Percentiles rank a stretch among this genome's conserved stretches.
Conservation (phyloP, 2,329 filamentous ascomycete genomes). For the Scolecobasidium constrictum region DNA sequence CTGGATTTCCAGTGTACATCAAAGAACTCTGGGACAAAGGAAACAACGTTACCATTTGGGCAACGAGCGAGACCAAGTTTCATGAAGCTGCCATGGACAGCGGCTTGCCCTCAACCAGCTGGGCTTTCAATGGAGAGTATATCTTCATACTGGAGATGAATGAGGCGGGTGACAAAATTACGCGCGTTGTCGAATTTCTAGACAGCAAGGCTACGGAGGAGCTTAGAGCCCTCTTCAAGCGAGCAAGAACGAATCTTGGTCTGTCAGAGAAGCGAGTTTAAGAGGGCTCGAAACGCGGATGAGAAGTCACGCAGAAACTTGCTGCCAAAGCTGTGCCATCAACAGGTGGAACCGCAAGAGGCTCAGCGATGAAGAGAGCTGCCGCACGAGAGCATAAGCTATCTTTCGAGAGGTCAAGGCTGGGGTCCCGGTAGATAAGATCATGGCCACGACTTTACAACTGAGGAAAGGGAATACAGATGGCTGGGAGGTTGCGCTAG, state of each 20-base stretch:
- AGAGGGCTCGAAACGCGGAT: too few species aligned
- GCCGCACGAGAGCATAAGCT: too few species aligned
- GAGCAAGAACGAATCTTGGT: background rate
- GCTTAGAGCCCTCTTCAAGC: background rate
- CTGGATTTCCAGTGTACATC: background rate
- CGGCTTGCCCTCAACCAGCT: slow-evolving; percentile 14
- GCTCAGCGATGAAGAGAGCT: too few species aligned
- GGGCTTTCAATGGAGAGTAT: slow-evolving; percentile 22
- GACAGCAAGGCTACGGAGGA: slow-evolving; percentile 15
- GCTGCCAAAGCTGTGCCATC: too few species aligned
- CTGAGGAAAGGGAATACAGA: too few species aligned
- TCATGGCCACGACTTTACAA: too few species aligned
- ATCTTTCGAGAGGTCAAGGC: too few species aligned
- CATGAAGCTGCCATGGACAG: slow-evolving; percentile 17
- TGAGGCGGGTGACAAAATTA: slow-evolving; percentile 18
- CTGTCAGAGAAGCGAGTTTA: too few species aligned
- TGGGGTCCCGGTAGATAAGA: too few species aligned
- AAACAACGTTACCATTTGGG: slow-evolving; percentile 20
- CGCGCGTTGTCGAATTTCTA: slow-evolving; percentile 20
- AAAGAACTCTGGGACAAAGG: slow-evolving; percentile 12
- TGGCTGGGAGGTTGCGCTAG: too few species aligned
- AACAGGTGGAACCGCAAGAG: too few species aligned
- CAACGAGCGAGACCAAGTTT: slow-evolving; percentile 17
- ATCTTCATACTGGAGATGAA: slow-evolving; percentile 22
- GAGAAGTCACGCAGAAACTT: too few species aligned